Base-by-base conservation (phyloP, 2,329 filamentous ascomycete species). In the Penicillium sp. region DNA sequence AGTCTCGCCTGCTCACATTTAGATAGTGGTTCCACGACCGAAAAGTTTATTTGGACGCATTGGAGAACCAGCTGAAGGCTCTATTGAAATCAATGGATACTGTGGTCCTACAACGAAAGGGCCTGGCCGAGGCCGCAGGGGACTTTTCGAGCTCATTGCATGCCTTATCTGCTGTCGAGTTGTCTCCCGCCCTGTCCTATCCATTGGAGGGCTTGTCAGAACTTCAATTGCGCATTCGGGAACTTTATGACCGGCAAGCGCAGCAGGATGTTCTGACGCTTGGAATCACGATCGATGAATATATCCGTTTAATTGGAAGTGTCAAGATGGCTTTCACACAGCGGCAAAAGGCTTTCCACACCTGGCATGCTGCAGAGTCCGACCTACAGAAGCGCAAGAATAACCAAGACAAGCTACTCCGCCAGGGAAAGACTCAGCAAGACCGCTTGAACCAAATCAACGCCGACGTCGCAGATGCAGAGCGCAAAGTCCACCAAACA, bases 261-360 rank as follows among this genome's bases (percentile, higher is more conserved):
- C 92, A 97, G 77, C 94, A 99, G 74, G 94, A 99, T 71, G 89
- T 97, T 33, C 82, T 99, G 51, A 99, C 94, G 0, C 87, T 99
- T 63, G 94, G 94, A 38, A 97, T 97, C 70, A 96, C 96, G 43
- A 93, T 99, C 62, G 94, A 99, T 64, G 94, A 99, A 77, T 99
- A 99, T 77, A 95, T 99, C 67, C 91, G 94, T 6, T 79, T 99
- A 43, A 97, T 99, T 67, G 91, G 92, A 33, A 95, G 90, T 55
- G 90, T 97, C 60, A 99, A 99, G 81, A 90, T 89, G 61, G 91
- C 94, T 0, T 99, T 99, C 71, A 79, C 84, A 37, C 93, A 97
- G 75, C 88, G 94, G 56, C 94, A 99, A 74, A 97, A 97, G 75
- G 90, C 93, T 1, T 99, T 94, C 72, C 91, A 97, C 73, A 87